Evolutionary conservation across 305 asterid species (phyloP).

Genomic region (Vinca major): DNA sequence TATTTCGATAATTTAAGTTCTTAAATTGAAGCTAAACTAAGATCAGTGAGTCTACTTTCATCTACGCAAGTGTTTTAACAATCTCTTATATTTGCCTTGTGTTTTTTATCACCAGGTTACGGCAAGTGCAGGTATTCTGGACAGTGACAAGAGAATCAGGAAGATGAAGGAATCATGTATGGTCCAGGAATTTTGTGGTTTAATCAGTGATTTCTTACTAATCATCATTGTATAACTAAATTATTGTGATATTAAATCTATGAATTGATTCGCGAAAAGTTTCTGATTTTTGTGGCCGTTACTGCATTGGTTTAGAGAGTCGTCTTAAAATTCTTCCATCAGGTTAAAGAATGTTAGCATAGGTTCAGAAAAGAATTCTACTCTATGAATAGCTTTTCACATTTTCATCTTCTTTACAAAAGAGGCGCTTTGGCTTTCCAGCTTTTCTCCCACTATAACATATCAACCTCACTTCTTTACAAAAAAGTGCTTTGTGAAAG

Average conservation of each 20-base stretch:
- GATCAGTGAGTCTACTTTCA: too few species aligned
- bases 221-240: neutral
- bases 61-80: neutral
- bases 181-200: neutral
- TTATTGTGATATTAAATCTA: neutral
- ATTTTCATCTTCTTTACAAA: too few species aligned
- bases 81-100: neutral
- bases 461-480: too few species aligned
- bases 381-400: too few species aligned
- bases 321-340: too few species aligned
- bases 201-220: neutral
- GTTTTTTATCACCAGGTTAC: neutral
- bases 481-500: too few species aligned
- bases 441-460: too few species aligned
- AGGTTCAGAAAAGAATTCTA: too few species aligned
- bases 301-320: neutral
- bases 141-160: neutral
- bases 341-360: too few species aligned
- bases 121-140: conserved; percentile 4
- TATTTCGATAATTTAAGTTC: too few species aligned
- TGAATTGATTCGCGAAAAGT: neutral
- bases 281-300: neutral
- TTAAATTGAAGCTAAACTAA: too few species aligned
- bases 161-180: neutral
- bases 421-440: too few species aligned